A percentile compares a stretch with the other conserved stretches of the same genome.
These are phyloP conservation scores for Zancudomyces culisetae DNA, from an alignment of 371 early-diverging fungal species.

Conservation along the genomic window DNA sequence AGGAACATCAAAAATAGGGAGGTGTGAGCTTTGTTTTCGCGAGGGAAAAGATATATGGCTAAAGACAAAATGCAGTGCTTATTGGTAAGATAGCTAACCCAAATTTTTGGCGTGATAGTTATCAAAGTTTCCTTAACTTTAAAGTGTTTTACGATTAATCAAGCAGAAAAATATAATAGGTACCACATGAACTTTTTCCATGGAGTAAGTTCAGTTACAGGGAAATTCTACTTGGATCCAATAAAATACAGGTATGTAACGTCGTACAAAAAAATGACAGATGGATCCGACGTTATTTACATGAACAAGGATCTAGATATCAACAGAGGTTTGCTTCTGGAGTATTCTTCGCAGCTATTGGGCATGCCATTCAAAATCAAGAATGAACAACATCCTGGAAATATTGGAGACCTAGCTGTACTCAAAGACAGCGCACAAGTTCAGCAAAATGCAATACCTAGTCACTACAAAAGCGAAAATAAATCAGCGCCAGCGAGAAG, in stretches of 20 bases:
- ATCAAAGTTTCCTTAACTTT: no score
- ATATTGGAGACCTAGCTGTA: no score
- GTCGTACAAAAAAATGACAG: constrained; percentile 3
- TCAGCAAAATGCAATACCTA: background rate
- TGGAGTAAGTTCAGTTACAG: constrained; percentile 25
- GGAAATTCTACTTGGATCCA: constrained; percentile 16
- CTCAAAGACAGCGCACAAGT: no score
- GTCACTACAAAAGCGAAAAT: background rate
- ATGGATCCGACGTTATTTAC: constrained; percentile 3
- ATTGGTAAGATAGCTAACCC: constrained; percentile 21
- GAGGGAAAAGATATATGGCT: constrained; percentile 20
- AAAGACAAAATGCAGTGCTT: constrained; percentile 26
- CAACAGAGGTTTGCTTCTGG: no score
- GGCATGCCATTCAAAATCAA: no score
- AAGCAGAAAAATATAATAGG: constrained; percentile 7
- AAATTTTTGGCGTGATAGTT: no score
- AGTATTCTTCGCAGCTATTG: no score
- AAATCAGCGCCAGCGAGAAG: background rate
- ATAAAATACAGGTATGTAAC: constrained; percentile 3
- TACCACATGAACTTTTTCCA: constrained; percentile 27
- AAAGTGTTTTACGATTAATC: no score
- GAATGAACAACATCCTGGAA: no score
- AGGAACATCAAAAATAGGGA: constrained; percentile 23
- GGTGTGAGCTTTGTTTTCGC: constrained; percentile 20
- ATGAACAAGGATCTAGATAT: no score